Conservation (phyloP, 345 rosid species). For the Eucalyptus brandiana region DNA sequence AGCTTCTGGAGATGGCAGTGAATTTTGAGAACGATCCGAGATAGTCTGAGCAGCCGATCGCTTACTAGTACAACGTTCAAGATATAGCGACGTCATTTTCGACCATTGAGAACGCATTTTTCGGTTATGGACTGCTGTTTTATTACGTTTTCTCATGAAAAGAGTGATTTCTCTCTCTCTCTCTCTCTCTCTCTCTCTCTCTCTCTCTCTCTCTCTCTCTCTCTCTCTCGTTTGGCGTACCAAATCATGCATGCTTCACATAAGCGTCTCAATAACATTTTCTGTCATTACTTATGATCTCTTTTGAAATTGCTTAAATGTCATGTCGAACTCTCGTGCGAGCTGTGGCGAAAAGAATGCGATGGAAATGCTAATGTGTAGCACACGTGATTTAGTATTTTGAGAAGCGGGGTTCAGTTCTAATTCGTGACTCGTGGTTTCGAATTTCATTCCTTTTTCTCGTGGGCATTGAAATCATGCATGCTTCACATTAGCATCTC, state of each 20-base stretch:
- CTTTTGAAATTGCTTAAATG: not conserved
- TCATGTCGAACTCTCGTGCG: not conserved
- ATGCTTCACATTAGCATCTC: not conserved
- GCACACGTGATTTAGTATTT: not conserved
- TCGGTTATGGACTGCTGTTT: not conserved
- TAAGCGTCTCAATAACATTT: not conserved
- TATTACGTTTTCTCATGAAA: not conserved
- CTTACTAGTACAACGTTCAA: not conserved
- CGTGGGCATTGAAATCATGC: not conserved
- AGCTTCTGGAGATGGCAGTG: not conserved
- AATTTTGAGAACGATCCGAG: not conserved
- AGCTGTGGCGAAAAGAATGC: not conserved
- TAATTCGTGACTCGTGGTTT: not conserved
- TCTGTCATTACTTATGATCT: not conserved
- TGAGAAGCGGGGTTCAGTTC: not conserved
- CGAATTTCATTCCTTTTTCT: not conserved
- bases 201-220: not conserved
- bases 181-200: not conserved
- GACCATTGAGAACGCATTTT: not conserved
- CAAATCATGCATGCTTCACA: not conserved
- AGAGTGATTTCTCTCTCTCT: not conserved
- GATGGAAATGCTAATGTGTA: not conserved
- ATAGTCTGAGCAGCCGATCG: not conserved
- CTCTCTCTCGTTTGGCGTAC: not conserved
- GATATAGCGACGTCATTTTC: not conserved